Evolutionary conservation across 169 alveolate species (phyloP), one percentile per base, ranked within the genome.

Genomic region (Plasmodium sp.): DNA sequence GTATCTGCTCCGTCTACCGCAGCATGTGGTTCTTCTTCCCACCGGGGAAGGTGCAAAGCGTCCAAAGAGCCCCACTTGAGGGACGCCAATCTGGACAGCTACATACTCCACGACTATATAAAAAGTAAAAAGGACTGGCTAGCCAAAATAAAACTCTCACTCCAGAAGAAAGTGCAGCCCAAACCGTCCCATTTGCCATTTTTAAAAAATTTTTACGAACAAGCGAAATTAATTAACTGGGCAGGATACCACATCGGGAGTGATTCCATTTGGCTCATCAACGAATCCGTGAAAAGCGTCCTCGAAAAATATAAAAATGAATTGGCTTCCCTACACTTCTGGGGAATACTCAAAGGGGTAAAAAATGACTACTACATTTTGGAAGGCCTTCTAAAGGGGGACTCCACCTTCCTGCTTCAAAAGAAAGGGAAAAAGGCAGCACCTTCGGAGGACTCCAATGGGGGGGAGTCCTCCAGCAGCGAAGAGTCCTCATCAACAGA

Each of bases 301-400:
- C 18, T 86, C 27, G 36, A 86, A 77, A 34, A 75, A 86, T 75
- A 86, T 54, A 86, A 86, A 51, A 58, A 86, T 54, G 67, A 75
- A 75, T 41, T 86, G 31, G 22, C 27, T 5, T 86, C 85, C 10
- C 45, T 86, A 48, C 56, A 54, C n/a, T 86, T 86, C 36, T 86
- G 93, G 93, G 93, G 93, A 12, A 86, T 86, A 9, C 43, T 86
- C 33, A 86, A 86, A 45, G 93, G 93, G 33, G 81, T 58, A 75
- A 48, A 86, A 34, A 86, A 86, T 2, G 85, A 86, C 67, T 86
- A 86, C 71, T 86, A 86, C 45, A 86, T 86, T 34, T 58, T 86
- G 72, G 93, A 86, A 58, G 93, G 93, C 9, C 33, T 54, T 27
- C 81, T 86, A 14, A 86, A 86, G 72, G 48, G 31, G 9, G 58